A percentile compares a stretch with the other conserved stretches of the same genome.
Conservation (phyloP, 306 rosid genomes). For the Erythrophleum fordii region DNA sequence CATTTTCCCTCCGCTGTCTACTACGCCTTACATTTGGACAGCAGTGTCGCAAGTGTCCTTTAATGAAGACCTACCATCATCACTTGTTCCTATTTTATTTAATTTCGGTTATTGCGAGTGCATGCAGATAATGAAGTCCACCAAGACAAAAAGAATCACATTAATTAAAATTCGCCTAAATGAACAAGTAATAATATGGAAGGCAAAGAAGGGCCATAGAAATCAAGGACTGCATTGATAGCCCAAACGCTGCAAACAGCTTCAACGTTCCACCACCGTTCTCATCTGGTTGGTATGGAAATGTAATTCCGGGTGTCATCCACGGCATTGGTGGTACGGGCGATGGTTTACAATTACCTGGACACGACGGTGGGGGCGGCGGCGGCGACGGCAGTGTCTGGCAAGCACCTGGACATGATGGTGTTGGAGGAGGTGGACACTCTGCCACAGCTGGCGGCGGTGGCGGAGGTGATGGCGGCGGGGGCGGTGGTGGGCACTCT, state of each 20-base stretch:
- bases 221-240: slow-evolving; percentile 7
- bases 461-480: slow-evolving; percentile 37
- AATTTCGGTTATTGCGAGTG: neutral
- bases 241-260: neutral
- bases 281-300: slow-evolving; percentile 26
- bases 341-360: slow-evolving; percentile 17
- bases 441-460: slow-evolving; percentile 20
- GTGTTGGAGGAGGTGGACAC: slow-evolving; percentile 58
- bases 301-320: slow-evolving; percentile 26
- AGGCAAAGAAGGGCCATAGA: slow-evolving; percentile 21
- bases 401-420: slow-evolving; percentile 12
- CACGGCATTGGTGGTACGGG: slow-evolving; percentile 3
- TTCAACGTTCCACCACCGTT: slow-evolving; percentile 24
- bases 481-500: slow-evolving; percentile 17
- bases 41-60: neutral
- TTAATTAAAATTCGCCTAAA: slow-evolving; percentile 17
- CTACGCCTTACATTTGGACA: slow-evolving; percentile 9
- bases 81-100: neutral
- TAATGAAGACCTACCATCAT: neutral
- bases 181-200: slow-evolving; percentile 37
- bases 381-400: slow-evolving; percentile 1
- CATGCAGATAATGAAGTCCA: neutral
- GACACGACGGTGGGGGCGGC: slow-evolving; percentile 30
- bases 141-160: neutral
- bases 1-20: neutral